Percentiles rank a stretch among this genome's conserved stretches.
Conservation (phyloP, 140 eudicot species). For the Stevia rebaudiana region DNA sequence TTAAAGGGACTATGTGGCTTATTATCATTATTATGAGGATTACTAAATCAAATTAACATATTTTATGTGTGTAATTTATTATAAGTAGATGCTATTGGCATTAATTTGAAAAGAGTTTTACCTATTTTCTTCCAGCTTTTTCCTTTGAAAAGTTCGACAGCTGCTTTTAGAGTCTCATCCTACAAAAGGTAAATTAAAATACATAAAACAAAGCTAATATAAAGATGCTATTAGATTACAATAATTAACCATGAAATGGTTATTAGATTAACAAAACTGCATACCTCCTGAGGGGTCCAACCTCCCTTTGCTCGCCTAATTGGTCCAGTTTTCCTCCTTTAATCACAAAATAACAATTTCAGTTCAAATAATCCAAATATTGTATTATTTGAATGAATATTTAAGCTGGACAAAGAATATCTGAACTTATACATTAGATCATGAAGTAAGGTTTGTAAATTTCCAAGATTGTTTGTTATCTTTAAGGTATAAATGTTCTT, state of each 20-base stretch:
- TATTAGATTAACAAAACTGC: not conserved
- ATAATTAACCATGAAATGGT: not conserved
- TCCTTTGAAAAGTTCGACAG: slow-evolving; percentile 69
- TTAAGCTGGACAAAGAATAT: not conserved
- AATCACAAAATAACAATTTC: slow-evolving; percentile 18
- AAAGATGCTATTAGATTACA: not conserved
- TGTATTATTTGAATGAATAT: not conserved
- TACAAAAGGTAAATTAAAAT: slow-evolving; percentile 23
- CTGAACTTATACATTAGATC: not conserved
- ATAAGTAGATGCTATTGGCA: slow-evolving; percentile 5
- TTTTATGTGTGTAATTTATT: not conserved
- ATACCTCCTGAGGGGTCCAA: slow-evolving; percentile 97
- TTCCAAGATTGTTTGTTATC: not conserved
- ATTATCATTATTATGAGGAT: slow-evolving; percentile 5
- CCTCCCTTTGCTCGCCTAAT: slow-evolving; percentile 98
- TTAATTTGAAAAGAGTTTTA: slow-evolving; percentile 18
- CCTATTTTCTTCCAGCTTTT: slow-evolving; percentile 98
- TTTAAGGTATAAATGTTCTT: slow-evolving; percentile 6
- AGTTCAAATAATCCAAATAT: slow-evolving; percentile 3
- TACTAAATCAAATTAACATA: slow-evolving; percentile 6
- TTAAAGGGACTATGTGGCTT: not conserved
- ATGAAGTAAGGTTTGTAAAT: not conserved
- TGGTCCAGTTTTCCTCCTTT: slow-evolving; percentile 87
- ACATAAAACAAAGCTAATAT: slow-evolving; percentile 10
- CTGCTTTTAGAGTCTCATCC: slow-evolving; percentile 77